Percentiles rank a stretch among this genome's conserved stretches.
These are phyloP conservation scores for Plectosphaerella sp. DNA, from an alignment of 2,329 filamentous ascomycete genomes.

Conservation along the genomic window DNA sequence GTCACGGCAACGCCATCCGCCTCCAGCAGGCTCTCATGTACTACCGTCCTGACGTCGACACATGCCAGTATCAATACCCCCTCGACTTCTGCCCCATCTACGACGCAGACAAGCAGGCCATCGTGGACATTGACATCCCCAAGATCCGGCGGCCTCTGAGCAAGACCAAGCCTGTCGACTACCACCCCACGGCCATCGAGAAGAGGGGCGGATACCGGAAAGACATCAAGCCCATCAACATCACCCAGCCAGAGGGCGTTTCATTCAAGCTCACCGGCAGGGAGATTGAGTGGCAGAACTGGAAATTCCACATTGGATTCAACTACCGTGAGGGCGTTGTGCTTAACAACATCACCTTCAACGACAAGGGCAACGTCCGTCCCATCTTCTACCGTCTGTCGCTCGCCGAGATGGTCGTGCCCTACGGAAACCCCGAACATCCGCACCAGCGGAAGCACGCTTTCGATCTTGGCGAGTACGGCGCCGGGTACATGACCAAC, in stretches of 20 bases:
- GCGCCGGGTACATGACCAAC: constrained; percentile 81
- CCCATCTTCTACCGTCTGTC: constrained; percentile 87
- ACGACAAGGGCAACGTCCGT: constrained; percentile 72
- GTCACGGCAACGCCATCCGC: constrained; percentile 72
- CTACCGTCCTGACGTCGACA: constrained; percentile 79
- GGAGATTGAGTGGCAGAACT: constrained; percentile 84
- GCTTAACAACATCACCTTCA: constrained; percentile 84
- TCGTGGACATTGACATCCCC: constrained; percentile 81
- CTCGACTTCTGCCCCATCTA: constrained; percentile 93
- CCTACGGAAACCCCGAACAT: constrained; percentile 76
- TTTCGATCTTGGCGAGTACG: constrained; percentile 77
- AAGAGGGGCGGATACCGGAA: constrained; percentile 70
- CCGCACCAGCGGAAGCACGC: constrained; percentile 80
- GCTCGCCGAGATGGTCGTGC: constrained; percentile 90
- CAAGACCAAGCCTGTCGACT: constrained; percentile 71
- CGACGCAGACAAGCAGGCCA: constrained; percentile 72
- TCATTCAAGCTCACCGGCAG: constrained; percentile 76
- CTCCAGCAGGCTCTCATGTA: constrained; percentile 95
- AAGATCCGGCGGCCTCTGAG: constrained; percentile 71
- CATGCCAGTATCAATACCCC: constrained; percentile 86
- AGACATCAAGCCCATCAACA: constrained; percentile 81
- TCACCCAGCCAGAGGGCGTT: constrained; percentile 83
- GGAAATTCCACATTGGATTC: constrained; percentile 89
- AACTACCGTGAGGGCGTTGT: constrained; percentile 93
- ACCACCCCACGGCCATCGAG: constrained; percentile 69